A percentile compares a stretch with the other conserved stretches of the same genome.
These are phyloP conservation scores for Lathyrus aphaca DNA, from an alignment of 306 rosid genomes.

Conservation along the genomic window DNA sequence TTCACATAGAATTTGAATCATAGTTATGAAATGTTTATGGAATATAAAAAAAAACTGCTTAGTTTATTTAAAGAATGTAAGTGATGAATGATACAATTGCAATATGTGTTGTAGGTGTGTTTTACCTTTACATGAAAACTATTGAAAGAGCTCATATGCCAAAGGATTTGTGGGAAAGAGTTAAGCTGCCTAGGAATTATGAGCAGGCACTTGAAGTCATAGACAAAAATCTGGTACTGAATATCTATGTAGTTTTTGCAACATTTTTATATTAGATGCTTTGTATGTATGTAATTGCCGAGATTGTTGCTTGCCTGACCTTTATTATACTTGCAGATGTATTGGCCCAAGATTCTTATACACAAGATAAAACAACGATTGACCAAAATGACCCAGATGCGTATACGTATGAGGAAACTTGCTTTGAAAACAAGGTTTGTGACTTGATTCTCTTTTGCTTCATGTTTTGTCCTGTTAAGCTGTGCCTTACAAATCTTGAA, in stretches of 20 bases:
- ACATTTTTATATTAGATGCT: neutral
- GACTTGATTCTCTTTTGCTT: constrained; percentile 22
- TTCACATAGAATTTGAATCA: neutral
- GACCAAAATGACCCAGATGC: constrained; percentile 94
- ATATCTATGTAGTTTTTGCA: neutral
- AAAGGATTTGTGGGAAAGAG: constrained; percentile 88
- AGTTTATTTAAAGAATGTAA: constrained; percentile 13
- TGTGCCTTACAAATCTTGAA: constrained; percentile 11
- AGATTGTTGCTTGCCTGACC: constrained; percentile 25
- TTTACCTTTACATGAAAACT: constrained; percentile 93
- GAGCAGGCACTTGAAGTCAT: constrained; percentile 85
- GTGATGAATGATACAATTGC: constrained; percentile 26
- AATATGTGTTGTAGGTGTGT: constrained; percentile 67
- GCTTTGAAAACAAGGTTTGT: constrained; percentile 80
- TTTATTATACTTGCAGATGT: constrained; percentile 61
- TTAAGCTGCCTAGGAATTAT: constrained; percentile 86
- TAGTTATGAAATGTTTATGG: constrained; percentile 22
- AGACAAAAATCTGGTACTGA: constrained; percentile 81
- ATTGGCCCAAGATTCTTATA: constrained; percentile 90
- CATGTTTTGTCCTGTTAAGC: constrained; percentile 10
- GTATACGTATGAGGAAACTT: constrained; percentile 95
- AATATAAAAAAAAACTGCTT: constrained; percentile 1
- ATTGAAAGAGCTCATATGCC: constrained; percentile 97
- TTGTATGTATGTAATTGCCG: constrained; percentile 23
- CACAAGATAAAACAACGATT: constrained; percentile 91